These are phyloP conservation scores for Asterophora parasitica DNA, from an alignment of 768 basidiomycete genomes.

Conservation along the genomic window DNA sequence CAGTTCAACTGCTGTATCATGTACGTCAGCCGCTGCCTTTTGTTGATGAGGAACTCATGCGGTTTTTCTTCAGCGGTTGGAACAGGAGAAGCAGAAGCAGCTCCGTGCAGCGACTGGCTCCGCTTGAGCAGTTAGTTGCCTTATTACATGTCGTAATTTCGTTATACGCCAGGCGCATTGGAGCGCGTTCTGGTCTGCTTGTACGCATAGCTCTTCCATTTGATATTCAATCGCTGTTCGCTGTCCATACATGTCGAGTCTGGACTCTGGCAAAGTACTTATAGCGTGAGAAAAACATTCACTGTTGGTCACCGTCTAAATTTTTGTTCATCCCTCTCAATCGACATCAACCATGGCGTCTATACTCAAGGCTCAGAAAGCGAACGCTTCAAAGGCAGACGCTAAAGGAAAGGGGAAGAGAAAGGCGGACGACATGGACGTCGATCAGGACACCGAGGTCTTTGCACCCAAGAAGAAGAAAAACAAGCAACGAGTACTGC, in stretches of 20 bases:
- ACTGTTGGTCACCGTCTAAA: neutral
- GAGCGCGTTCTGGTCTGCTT: slow-evolving; percentile 17
- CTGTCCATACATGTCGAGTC: neutral
- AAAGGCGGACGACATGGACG: slow-evolving; percentile 57
- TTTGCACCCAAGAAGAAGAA: slow-evolving; percentile 50
- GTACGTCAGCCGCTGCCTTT: slow-evolving; percentile 36
- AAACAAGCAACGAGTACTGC: slow-evolving; percentile 93
- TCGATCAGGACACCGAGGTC: slow-evolving; percentile 33
- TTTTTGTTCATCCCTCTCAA: slow-evolving; percentile 5
- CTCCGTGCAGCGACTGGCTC: slow-evolving; percentile 32
- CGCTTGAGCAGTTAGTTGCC: slow-evolving; percentile 11
- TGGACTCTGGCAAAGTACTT: no score
- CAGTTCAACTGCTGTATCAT: slow-evolving; percentile 86
- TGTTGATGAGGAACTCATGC: slow-evolving; percentile 5
- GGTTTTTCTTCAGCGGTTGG: slow-evolving; percentile 55
- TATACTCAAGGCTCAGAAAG: slow-evolving; percentile 55
- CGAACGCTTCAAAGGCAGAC: slow-evolving; percentile 47
- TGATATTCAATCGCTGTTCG: slow-evolving; percentile 1
- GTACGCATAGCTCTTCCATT: slow-evolving; percentile 21
- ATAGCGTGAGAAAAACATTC: neutral
- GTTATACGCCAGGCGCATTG: slow-evolving; percentile 11
- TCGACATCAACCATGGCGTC: slow-evolving; percentile 48
- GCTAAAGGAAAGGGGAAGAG: slow-evolving; percentile 66
- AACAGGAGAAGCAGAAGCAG: slow-evolving; percentile 89
- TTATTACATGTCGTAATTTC: slow-evolving; percentile 5